phyloP scores from a whole-genome alignment of 257 asterid genomes.

The Ehretia macrophylla region DNA sequence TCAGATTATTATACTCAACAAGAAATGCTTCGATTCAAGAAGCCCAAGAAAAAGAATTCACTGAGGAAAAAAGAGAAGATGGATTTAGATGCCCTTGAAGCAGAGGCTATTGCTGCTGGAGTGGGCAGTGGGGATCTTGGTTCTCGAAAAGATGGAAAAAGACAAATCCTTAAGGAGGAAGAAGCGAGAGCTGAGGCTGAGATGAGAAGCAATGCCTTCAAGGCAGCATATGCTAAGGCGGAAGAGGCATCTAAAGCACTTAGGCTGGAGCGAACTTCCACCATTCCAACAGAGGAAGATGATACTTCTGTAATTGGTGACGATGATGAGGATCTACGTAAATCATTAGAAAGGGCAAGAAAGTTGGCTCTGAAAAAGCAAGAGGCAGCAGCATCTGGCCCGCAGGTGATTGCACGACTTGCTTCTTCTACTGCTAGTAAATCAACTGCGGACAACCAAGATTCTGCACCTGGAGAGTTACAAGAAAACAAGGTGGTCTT shows the following conservation, averaged over 20 bases:
- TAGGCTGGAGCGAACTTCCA: constrained; percentile 39
- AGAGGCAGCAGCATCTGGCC: constrained; percentile 45
- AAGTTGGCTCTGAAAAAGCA: constrained; percentile 68
- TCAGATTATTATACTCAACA: constrained; percentile 86
- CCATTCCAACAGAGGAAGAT: constrained; percentile 48
- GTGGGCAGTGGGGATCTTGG: constrained; percentile 88
- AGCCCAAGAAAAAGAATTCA: constrained; percentile 93
- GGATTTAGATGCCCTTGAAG: constrained; percentile 82
- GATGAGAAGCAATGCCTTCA: constrained; percentile 69
- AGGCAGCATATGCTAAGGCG: constrained; percentile 77
- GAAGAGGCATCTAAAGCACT: constrained; percentile 93
- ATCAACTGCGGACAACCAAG: constrained; percentile 35
- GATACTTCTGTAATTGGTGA: constrained; percentile 64
- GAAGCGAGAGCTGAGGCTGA: constrained; percentile 73
- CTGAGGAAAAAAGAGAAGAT: constrained; percentile 87
- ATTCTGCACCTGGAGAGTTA: constrained; percentile 45
- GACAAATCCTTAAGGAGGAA: constrained; percentile 72
- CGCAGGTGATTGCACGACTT: constrained; percentile 44
- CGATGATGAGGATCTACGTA: constrained; percentile 85
- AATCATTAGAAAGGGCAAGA: constrained; percentile 88
- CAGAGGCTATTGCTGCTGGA: constrained; percentile 89
- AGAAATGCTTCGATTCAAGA: constrained; percentile 81
- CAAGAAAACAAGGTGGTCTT: constrained; percentile 80
- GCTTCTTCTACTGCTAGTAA: constrained; percentile 42
- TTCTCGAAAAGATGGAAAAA: constrained; percentile 62